These are phyloP conservation scores for Lachancea waltii DNA, from an alignment of 805 yeast species.

Conservation along the genomic window DNA sequence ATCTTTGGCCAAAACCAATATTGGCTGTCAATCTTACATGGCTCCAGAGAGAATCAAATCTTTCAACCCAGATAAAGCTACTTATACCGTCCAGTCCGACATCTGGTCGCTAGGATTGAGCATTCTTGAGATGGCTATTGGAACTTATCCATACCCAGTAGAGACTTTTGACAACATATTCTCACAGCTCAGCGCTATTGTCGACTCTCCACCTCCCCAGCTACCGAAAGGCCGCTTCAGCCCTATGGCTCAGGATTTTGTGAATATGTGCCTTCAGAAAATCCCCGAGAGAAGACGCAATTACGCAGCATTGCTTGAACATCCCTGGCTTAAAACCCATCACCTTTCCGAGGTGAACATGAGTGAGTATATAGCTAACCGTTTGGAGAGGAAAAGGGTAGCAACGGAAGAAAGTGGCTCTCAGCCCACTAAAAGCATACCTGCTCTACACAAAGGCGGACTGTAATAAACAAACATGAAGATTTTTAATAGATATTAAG, in stretches of 20 bases:
- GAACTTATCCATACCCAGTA: conserved; percentile 93
- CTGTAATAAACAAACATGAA: conserved; percentile 7
- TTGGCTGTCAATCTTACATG: conserved; percentile 98
- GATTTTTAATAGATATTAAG: no score
- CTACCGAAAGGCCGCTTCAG: conserved; percentile 60
- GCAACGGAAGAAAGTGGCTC: conserved; percentile 26
- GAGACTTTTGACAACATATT: conserved; percentile 87
- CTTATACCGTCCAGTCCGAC: conserved; percentile 91
- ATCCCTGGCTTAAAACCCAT: conserved; percentile 72
- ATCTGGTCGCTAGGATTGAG: conserved; percentile 92
- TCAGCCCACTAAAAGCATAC: conserved; percentile 25
- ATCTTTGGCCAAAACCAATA: conserved; percentile 87
- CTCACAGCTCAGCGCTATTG: conserved; percentile 90
- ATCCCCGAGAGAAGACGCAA: conserved; percentile 76
- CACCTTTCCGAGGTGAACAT: conserved; percentile 36
- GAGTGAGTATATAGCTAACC: conserved; percentile 34
- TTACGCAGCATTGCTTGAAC: conserved; percentile 65
- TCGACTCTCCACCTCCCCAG: conserved; percentile 90
- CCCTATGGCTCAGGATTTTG: conserved; percentile 76
- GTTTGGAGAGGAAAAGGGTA: conserved; percentile 29
- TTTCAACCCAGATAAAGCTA: conserved; percentile 61
- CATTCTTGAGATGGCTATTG: conserved; percentile 81
- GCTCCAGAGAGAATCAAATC: conserved; percentile 94
- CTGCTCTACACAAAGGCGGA: conserved; percentile 36
- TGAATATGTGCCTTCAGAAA: conserved; percentile 68